phyloP scores from a whole-genome alignment of 768 basidiomycete species.

The Mycena galericulata region DNA sequence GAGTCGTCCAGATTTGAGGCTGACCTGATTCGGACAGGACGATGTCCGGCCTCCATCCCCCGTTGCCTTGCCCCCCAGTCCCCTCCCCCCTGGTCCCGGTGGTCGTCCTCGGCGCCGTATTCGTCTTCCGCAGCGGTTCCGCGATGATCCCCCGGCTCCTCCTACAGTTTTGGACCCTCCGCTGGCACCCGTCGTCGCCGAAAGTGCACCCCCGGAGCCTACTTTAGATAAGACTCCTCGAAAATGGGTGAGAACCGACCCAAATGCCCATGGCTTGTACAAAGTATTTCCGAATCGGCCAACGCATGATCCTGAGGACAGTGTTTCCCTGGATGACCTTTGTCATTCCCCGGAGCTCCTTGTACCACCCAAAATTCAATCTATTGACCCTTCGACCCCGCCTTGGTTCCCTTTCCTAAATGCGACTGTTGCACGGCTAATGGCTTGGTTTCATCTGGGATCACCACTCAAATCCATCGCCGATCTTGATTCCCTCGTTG shows the following conservation, averaged over 20 bases:
- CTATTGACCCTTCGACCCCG: not conserved
- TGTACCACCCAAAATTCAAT: not conserved
- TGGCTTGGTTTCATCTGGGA: conserved; percentile 39
- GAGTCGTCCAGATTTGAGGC: too few relatives aligned
- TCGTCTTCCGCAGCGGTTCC: not conserved
- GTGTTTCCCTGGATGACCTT: conserved; percentile 26
- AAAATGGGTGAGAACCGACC: conserved; percentile 32
- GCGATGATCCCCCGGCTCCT: not conserved
- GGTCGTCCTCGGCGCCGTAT: not conserved
- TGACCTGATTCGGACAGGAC: too few relatives aligned
- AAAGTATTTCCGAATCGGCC: conserved; percentile 36
- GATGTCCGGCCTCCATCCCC: too few relatives aligned
- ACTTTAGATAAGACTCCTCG: not conserved
- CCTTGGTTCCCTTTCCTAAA: conserved; percentile 38
- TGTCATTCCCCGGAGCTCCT: conserved; percentile 27
- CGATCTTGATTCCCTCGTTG: conserved; percentile 40
- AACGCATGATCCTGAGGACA: conserved; percentile 35
- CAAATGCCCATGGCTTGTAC: conserved; percentile 38
- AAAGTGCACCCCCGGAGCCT: not conserved
- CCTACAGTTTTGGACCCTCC: not conserved
- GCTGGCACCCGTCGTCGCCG: not conserved
- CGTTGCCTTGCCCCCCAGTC: not conserved
- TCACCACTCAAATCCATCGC: conserved; percentile 38
- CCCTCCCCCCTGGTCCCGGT: not conserved
- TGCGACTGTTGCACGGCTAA: conserved; percentile 35